A percentile compares a stretch with the other conserved stretches of the same genome.
Conservation (phyloP, 805 yeast species). For the Pichia membranifaciens region DNA sequence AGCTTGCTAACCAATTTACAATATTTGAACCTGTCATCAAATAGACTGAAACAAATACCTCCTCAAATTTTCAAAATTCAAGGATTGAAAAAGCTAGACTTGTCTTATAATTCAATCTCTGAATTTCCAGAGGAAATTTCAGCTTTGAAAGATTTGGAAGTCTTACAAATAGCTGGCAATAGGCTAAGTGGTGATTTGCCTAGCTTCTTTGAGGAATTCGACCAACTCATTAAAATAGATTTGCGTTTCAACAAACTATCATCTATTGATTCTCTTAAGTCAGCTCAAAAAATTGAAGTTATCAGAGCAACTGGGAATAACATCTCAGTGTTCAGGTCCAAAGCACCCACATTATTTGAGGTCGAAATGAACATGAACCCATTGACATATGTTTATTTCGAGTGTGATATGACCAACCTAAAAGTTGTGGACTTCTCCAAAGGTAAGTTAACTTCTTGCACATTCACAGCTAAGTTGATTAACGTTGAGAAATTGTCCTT, state of each 20-base stretch:
- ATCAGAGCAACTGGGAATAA: constrained; percentile 69
- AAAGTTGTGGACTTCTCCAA: constrained; percentile 71
- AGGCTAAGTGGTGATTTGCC: constrained; percentile 51
- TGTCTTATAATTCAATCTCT: constrained; percentile 73
- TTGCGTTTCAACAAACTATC: constrained; percentile 59
- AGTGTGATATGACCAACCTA: constrained; percentile 48
- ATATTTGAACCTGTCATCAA: constrained; percentile 72
- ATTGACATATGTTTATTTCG: constrained; percentile 59
- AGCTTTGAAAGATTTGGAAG: constrained; percentile 53
- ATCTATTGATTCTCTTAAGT: constrained; percentile 52
- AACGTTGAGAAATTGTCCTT: constrained; percentile 66
- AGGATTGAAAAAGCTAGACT: constrained; percentile 59
- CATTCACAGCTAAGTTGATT: constrained; percentile 58
- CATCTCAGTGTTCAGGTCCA: constrained; percentile 62
- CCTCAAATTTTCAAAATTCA: constrained; percentile 56
- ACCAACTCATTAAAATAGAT: constrained; percentile 63
- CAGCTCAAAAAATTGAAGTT: constrained; percentile 60
- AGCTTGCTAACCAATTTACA: constrained; percentile 48
- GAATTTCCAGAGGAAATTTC: constrained; percentile 57
- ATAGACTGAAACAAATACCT: constrained; percentile 58
- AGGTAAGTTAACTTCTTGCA: constrained; percentile 74
- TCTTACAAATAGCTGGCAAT: constrained; percentile 72
- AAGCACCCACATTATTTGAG: constrained; percentile 56
- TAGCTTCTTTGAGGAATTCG: constrained; percentile 44
- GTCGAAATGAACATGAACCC: constrained; percentile 81